Percentiles rank a stretch among this genome's conserved stretches.
Evolutionary conservation across 768 basidiomycete genomes (phyloP).

Genomic region (Lactarius deliciosus): DNA sequence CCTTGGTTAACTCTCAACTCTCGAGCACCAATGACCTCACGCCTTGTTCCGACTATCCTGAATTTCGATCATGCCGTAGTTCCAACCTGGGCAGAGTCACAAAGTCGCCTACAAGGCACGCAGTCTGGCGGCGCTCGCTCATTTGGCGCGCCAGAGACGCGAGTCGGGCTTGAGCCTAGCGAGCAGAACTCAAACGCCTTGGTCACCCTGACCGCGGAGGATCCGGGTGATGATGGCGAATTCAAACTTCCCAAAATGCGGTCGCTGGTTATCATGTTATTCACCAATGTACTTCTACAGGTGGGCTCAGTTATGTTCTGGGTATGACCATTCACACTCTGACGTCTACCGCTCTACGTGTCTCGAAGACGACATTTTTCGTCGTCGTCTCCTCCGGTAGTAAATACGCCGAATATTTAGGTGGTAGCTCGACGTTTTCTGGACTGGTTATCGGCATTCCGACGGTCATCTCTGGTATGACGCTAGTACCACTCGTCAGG

Average conservation of each 20-base stretch:
- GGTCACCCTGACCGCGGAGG: background rate
- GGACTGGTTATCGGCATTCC: constrained; percentile 70
- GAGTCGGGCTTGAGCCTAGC: background rate
- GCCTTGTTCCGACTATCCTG: constrained; percentile 12
- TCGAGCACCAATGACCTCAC: background rate
- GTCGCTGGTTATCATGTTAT: constrained; percentile 47
- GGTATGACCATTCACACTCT: background rate
- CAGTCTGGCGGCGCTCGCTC: background rate
- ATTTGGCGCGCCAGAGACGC: background rate
- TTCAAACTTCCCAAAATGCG: constrained; percentile 49
- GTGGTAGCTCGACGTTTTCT: constrained; percentile 68
- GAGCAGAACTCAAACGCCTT: background rate
- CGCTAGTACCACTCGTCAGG: constrained; percentile 54
- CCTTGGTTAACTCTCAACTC: background rate
- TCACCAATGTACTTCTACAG: constrained; percentile 47
- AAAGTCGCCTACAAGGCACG: background rate
- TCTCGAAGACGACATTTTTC: constrained; percentile 63
- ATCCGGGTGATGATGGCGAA: constrained; percentile 35
- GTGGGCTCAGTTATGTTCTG: constrained; percentile 34
- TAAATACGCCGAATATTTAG: constrained; percentile 59
- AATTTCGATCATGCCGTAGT: constrained; percentile 3
- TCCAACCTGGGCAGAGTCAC: background rate
- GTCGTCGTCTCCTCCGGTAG: constrained; percentile 67
- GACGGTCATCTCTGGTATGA: constrained; percentile 56
- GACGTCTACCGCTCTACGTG: background rate